Base-by-base conservation (phyloP, 345 rosid species). In the Eucalyptus victrix region DNA sequence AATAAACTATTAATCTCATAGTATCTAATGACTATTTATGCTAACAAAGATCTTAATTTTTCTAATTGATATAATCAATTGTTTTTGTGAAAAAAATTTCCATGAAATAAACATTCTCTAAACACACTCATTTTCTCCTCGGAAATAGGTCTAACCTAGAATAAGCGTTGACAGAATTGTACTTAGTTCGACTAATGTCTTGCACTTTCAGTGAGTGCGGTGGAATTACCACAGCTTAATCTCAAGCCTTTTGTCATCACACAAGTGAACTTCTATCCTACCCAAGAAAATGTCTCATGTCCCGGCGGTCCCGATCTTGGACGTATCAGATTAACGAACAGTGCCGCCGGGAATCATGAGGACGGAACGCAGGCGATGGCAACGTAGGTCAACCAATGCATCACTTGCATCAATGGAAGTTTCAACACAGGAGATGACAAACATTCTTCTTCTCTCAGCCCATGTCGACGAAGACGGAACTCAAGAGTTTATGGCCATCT, bases 1-100 rank as follows among this genome's bases (percentile, higher is more conserved):
- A 21, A 53, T 4, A 53, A 0, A 21, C 2, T 8, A 0, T 53
- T 53, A 53, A 53, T 8, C 5, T 53, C 10, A 19, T 0, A 8
- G 2, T 53, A 53, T 2, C 26, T 53, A 53, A 53, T 0, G 56
- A 0, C 2, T 8, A 0, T 53, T 49, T 19, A 53, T 19, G 26
- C 58, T 53, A 53, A 0, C 58, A 21, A 53, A 8, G 26, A 21
- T 53, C 56, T 53, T 53, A 21, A 53, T 24, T 56, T 56, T 56
- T 56, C 62, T 56, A 4, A 56, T 23, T 23, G 28, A 54, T 54
- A 54, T 9, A 56, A 56, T 56, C 60, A 56, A 56, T 3, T 6
- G 0, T 11, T 56, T 56, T 56, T 24, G 0, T 6, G 13, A 5
- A 24, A 56, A 54, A 56, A 10, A 23, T 0, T 9, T 56, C 62